Percentiles rank a stretch among this genome's conserved stretches.
Evolutionary conservation across 352 stramenopile species (phyloP).

Genomic region (Globisporangium echinulatum): DNA sequence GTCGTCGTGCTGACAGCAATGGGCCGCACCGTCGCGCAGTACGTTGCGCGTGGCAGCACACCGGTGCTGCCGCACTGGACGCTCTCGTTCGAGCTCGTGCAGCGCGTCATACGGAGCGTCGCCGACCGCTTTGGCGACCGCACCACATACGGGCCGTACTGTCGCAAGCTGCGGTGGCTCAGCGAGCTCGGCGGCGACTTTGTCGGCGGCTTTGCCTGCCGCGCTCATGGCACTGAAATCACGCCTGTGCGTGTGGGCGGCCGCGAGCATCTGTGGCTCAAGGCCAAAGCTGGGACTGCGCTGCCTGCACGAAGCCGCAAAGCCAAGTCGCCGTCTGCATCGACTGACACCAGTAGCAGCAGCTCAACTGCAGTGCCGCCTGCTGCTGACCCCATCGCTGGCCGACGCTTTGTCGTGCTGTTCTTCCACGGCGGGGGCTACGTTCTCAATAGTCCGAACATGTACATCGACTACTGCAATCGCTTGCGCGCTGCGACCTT

Average conservation of each 20-base stretch:
- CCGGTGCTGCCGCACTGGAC: constrained; percentile 25
- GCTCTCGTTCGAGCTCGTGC: constrained; percentile 27
- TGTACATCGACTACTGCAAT: constrained; percentile 40
- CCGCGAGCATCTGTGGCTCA: constrained; percentile 34
- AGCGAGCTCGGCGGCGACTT: constrained; percentile 18
- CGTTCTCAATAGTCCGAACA: constrained; percentile 26
- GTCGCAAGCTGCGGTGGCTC: constrained; percentile 14
- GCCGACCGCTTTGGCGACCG: constrained; percentile 16
- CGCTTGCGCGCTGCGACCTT: constrained; percentile 17
- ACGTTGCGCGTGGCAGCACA: constrained; percentile 1
- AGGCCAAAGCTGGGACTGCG: no score
- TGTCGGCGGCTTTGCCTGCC: constrained; percentile 18
- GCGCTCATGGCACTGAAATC: constrained; percentile 17
- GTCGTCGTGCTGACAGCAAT: constrained; percentile 5
- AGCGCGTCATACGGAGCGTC: constrained; percentile 13
- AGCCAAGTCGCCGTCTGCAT: neutral
- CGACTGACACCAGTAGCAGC: neutral
- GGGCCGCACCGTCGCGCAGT: neutral
- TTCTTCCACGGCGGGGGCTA: constrained; percentile 40
- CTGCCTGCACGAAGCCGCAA: no score
- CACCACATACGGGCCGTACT: constrained; percentile 9
- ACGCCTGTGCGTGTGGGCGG: constrained; percentile 21
- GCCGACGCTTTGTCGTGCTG: constrained; percentile 10
- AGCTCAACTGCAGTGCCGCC: neutral
- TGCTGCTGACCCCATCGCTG: no score